A percentile compares a stretch with the other conserved stretches of the same genome.
These are phyloP conservation scores for Dictyostelium discoideum DNA, from an alignment of 78 protist species.

Conservation along the genomic window DNA sequence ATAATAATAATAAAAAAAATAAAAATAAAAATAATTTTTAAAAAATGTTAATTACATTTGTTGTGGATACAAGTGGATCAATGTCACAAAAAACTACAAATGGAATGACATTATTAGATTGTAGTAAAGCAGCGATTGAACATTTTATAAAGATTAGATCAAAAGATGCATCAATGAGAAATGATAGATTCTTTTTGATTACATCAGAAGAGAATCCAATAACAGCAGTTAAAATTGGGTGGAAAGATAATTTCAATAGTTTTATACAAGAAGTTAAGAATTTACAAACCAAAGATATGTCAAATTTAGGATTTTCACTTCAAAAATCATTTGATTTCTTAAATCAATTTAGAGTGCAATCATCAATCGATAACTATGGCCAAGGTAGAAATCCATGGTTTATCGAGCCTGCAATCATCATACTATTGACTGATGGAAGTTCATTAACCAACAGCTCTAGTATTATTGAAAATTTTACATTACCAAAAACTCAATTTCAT, in stretches of 20 bases:
- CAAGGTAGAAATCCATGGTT: constrained; percentile 80
- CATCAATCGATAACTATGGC: constrained; percentile 64
- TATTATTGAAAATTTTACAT: constrained; percentile 32
- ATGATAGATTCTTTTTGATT: constrained; percentile 64
- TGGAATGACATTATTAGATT: constrained; percentile 81
- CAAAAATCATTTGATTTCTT: constrained; percentile 69
- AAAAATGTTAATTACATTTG: constrained; percentile 69
- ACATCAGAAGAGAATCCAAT: constrained; percentile 54
- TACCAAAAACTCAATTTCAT: background rate
- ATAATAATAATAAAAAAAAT: background rate
- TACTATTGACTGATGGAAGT: constrained; percentile 79
- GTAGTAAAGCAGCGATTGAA: constrained; percentile 80
- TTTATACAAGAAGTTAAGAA: constrained; percentile 74
- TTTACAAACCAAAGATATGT: constrained; percentile 41
- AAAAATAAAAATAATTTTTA: background rate
- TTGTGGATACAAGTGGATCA: constrained; percentile 84
- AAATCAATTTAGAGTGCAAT: constrained; percentile 53
- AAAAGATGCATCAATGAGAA: constrained; percentile 39
- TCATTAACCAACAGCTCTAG: background rate
- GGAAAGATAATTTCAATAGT: constrained; percentile 39
- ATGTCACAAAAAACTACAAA: constrained; percentile 76
- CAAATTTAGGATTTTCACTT: constrained; percentile 26
- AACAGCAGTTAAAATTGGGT: constrained; percentile 8
- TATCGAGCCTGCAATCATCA: constrained; percentile 40
- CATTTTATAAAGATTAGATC: constrained; percentile 74